Percentiles rank a stretch among this genome's conserved stretches.
phyloP scores from a whole-genome alignment of 495 filamentous ascomycete species.

The Aspergillus affinis region DNA sequence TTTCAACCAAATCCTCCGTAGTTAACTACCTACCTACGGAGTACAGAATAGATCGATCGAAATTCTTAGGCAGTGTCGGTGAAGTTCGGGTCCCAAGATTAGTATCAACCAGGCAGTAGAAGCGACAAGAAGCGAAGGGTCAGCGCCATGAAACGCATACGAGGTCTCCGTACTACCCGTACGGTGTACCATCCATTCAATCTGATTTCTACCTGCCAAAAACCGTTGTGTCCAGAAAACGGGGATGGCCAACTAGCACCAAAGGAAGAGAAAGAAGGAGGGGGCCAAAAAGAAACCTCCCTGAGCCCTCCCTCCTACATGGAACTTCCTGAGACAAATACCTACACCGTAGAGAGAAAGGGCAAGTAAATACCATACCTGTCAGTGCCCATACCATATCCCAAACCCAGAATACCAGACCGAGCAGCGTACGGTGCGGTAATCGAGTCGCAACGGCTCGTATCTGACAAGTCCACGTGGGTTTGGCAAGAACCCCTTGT shows the following conservation, averaged over 20 bases:
- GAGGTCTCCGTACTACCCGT: no score
- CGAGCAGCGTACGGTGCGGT: not conserved
- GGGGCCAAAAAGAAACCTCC: not conserved
- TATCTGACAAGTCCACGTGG: conserved; percentile 26
- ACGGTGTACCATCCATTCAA: no score
- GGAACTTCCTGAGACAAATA: no score
- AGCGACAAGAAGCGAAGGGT: not conserved
- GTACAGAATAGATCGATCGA: not conserved
- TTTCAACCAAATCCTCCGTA: no score
- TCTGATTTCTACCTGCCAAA: not conserved
- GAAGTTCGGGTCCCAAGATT: no score
- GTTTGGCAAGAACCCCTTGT: conserved; percentile 17
- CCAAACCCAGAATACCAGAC: not conserved
- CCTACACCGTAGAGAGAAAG: not conserved
- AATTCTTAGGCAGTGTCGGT: not conserved
- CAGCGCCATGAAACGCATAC: not conserved
- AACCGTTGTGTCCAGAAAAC: not conserved
- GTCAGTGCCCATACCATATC: not conserved
- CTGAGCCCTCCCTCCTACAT: no score
- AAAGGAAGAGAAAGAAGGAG: not conserved
- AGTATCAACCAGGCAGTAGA: no score
- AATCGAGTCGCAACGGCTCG: conserved; percentile 18
- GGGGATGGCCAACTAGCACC: not conserved
- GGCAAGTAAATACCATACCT: not conserved
- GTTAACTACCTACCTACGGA: no score